Evolutionary conservation across 441 rosid genomes (phyloP).

Genomic region (Corymbia calophylla): DNA sequence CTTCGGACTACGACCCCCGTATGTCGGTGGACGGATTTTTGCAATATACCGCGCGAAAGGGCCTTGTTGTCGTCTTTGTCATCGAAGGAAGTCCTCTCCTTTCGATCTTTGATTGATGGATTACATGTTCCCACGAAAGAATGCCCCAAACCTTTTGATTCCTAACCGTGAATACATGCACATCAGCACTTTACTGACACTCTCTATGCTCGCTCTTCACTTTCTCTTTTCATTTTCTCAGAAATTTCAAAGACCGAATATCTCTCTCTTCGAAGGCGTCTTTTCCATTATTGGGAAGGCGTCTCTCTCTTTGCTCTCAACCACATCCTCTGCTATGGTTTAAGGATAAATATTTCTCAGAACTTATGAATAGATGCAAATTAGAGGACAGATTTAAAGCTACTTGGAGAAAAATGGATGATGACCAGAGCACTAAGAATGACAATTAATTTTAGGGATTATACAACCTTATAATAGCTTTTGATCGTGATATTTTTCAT

Average conservation of each 20-base stretch:
- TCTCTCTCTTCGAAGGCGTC: neutral
- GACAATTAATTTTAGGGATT: neutral
- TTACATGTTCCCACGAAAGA: neutral
- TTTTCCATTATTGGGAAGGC: neutral
- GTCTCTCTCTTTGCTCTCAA: neutral
- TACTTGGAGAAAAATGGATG: neutral
- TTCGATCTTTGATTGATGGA: neutral
- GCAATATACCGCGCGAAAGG: neutral
- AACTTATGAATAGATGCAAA: neutral
- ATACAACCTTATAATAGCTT: neutral
- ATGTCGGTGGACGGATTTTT: neutral
- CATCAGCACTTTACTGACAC: neutral
- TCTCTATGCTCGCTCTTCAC: neutral
- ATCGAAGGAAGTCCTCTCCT: neutral
- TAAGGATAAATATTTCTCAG: neutral
- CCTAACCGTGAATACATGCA: neutral
- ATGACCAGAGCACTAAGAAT: neutral
- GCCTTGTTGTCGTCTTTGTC: neutral
- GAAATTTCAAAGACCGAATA: neutral
- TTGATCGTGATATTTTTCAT: neutral
- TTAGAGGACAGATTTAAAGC: neutral
- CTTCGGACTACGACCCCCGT: neutral
- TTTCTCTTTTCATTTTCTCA: neutral
- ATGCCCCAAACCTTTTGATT: neutral
- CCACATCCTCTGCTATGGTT: neutral